Evolutionary conservation across 2,329 filamentous ascomycete genomes (phyloP).

Genomic region (Aspergillus sp.): DNA sequence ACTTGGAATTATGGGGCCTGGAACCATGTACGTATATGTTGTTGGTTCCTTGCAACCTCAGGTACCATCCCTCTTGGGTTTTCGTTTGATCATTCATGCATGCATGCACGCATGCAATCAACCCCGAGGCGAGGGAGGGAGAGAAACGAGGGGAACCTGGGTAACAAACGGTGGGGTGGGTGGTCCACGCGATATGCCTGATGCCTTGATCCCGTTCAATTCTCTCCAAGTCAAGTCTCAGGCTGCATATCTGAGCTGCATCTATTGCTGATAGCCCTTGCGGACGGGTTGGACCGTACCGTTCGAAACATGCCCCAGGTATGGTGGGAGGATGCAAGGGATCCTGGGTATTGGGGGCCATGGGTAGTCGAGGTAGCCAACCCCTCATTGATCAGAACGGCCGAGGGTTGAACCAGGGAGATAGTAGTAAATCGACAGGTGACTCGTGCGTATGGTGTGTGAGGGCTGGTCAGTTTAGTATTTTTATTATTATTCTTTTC

Average conservation of each 20-base stretch:
- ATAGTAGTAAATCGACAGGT: background rate
- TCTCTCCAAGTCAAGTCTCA: background rate
- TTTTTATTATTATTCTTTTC: no score
- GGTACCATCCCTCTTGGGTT: background rate
- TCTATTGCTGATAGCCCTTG: conserved; percentile 9
- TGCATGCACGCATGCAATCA: background rate
- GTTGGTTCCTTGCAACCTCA: conserved; percentile 1
- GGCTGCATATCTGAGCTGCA: background rate
- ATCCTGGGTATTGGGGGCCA: background rate
- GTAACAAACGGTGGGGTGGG: background rate
- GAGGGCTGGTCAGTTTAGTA: background rate
- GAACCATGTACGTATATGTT: background rate
- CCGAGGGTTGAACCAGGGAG: no score
- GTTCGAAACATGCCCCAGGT: conserved; percentile 3
- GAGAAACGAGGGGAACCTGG: background rate
- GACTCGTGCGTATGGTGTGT: background rate
- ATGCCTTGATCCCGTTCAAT: background rate
- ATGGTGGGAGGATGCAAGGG: conserved; percentile 15
- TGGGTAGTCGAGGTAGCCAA: background rate
- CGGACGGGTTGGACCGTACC: conserved; percentile 23
- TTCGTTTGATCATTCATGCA: background rate
- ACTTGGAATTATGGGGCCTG: background rate
- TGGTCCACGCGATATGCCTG: background rate
- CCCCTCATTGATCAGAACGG: background rate
- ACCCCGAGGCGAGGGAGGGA: background rate